phyloP scores from a whole-genome alignment of 345 rosid species.

The Abelmoschus esculentus region DNA sequence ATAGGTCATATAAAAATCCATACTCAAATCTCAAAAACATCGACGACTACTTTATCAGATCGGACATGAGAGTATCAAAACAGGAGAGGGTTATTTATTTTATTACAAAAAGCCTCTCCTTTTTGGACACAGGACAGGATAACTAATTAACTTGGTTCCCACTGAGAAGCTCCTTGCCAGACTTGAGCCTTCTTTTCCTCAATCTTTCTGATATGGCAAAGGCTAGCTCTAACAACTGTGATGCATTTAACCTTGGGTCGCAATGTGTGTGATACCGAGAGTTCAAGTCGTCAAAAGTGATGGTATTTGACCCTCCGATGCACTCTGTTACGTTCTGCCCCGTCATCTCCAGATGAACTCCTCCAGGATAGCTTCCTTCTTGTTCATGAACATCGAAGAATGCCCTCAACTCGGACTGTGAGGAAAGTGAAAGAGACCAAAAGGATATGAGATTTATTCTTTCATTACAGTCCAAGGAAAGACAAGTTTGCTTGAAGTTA shows the following conservation, averaged over 20 bases:
- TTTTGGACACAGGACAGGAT: background rate
- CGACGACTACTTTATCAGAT: too few species aligned
- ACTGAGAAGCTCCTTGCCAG: background rate
- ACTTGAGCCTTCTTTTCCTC: constrained; percentile 15
- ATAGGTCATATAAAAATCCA: background rate
- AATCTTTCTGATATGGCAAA: constrained; percentile 17
- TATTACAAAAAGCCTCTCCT: background rate
- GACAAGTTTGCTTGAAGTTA: background rate
- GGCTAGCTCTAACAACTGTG: constrained; percentile 16
- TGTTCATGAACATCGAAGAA: constrained; percentile 20
- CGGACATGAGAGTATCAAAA: background rate
- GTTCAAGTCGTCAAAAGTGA: constrained; percentile 17
- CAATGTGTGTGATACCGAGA: constrained; percentile 17
- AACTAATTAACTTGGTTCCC: background rate
- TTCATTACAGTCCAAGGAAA: background rate
- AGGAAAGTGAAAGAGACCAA: background rate
- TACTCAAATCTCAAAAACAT: background rate
- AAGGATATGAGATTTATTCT: background rate
- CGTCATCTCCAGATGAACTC: constrained; percentile 20
- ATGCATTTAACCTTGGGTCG: constrained; percentile 12
- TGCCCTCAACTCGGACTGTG: constrained; percentile 17
- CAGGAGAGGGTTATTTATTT: background rate
- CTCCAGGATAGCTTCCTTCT: constrained; percentile 17
- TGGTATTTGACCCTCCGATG: constrained; percentile 9
- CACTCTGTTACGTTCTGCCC: constrained; percentile 18